These are phyloP conservation scores for Eremochloa ophiuroides DNA, from an alignment of 176 grass and related monocot genomes.

Conservation along the genomic window DNA sequence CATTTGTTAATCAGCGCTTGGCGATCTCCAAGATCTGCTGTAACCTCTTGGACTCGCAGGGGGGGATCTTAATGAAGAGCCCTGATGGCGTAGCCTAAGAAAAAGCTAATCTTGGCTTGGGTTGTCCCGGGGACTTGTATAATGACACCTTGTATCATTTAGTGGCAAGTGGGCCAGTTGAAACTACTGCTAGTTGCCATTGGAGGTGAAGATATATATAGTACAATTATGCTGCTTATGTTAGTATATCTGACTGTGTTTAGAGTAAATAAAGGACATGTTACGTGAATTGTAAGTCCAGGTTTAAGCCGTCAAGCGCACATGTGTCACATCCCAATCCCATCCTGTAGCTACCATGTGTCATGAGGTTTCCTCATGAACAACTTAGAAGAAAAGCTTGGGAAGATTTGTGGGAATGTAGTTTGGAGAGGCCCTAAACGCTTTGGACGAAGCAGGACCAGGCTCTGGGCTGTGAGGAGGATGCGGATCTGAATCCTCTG, in stretches of 20 bases:
- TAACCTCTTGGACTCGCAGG: constrained; percentile 26
- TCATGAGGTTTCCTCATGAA: constrained; percentile 11
- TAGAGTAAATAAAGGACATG: constrained; percentile 29
- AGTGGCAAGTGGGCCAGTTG: constrained; percentile 24
- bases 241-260: neutral
- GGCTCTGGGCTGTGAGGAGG: too few relatives aligned
- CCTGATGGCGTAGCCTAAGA: constrained; percentile 20
- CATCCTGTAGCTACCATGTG: neutral
- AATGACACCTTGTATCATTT: neutral
- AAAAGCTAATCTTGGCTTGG: constrained; percentile 25
- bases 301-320: constrained; percentile 10
- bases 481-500: too few relatives aligned
- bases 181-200: constrained; percentile 8
- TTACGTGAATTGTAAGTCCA: constrained; percentile 6
- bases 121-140: neutral
- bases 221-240: constrained; percentile 33
- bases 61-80: constrained; percentile 26
- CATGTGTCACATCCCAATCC: neutral
- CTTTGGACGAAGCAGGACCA: neutral
- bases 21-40: constrained; percentile 30
- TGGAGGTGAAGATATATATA: neutral
- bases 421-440: neutral
- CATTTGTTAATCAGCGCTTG: constrained; percentile 19
- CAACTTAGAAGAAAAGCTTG: constrained; percentile 24
- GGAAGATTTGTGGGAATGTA: neutral